These are phyloP conservation scores for Neurospora sublineolata DNA, from an alignment of 495 filamentous ascomycete genomes.

Conservation along the genomic window DNA sequence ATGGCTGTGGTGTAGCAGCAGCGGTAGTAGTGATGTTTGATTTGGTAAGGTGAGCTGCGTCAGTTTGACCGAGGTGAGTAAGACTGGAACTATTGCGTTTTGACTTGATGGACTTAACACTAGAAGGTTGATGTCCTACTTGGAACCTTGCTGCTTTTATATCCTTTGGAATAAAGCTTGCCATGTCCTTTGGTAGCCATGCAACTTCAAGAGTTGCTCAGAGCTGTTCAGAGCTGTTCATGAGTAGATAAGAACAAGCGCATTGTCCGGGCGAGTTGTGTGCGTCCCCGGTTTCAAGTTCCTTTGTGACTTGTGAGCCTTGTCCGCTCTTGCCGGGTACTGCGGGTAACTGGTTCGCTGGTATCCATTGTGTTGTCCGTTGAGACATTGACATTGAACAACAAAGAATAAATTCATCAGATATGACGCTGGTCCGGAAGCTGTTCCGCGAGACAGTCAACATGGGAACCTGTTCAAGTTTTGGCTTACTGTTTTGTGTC, in stretches of 20 bases:
- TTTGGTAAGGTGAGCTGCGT: neutral
- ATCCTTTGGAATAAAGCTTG: neutral
- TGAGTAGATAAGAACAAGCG: neutral
- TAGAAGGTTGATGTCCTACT: neutral
- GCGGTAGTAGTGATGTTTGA: neutral
- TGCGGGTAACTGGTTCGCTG: neutral
- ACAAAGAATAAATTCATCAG: neutral
- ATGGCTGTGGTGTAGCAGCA: neutral
- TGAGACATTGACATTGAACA: neutral
- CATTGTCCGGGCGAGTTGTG: neutral
- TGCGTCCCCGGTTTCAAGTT: neutral
- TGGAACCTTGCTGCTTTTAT: neutral
- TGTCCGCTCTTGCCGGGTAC: neutral
- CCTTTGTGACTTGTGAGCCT: neutral
- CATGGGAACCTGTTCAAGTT: neutral
- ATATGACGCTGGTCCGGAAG: neutral
- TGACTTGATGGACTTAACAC: neutral
- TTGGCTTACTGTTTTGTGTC: neutral
- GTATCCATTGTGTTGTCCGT: neutral
- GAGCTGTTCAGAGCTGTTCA: neutral
- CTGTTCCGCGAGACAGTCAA: neutral
- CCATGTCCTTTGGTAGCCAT: neutral
- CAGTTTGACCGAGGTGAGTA: neutral
- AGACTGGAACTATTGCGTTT: neutral
- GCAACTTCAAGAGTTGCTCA: neutral